Evolutionary conservation across 2,329 filamentous ascomycete genomes (phyloP), one percentile per base, ranked within the genome.

Genomic region (Aspergillus terreus): DNA sequence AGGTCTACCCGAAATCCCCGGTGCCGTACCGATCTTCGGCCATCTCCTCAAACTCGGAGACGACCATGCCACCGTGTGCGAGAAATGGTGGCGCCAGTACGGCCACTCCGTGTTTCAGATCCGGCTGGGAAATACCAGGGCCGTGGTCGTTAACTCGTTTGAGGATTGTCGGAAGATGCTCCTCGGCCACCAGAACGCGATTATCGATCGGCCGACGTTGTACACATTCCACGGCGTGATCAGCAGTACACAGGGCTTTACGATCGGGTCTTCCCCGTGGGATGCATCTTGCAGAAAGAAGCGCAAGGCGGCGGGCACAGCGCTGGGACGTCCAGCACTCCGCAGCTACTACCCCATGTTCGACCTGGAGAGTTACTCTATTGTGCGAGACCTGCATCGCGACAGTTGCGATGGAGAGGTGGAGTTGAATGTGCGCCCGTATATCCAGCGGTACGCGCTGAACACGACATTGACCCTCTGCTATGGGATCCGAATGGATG

Each of bases 171-270:
- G 79, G 48, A 77, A 62, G 56, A 77, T 90, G 50, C 88, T 87
- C 76, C 83, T 90, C 61, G 84, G 81, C 1, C 82, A 90, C 59
- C 86, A 90, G 61, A 86, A 85, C 1, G 81, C 86, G 0, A 72
- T 90, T 53, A 89, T 90, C 60, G 88, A 86, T 4, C 80, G 87
- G 1, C 88, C 87, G 0, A 87, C 76, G 30, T 79, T 89, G 14
- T 86, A 90, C 68, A 90, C 87, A 0, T 90, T 90, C 63, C 87
- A 90, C 66, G 85, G 80, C 0, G 83, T 90, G 1, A 83, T 90
- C 6, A 88, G 85, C 12, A 81, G 78, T 9, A 87, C 85, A 0
- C 84, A 88, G 57, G 87, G 86, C 9, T 86, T 88, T 66, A 90
- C 87, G 0, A 90, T 92, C 48, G 88, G 88, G 0, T 88, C 87